Conservation (phyloP, 352 stramenopile genomes). For the Elongisporangium anandrum region DNA sequence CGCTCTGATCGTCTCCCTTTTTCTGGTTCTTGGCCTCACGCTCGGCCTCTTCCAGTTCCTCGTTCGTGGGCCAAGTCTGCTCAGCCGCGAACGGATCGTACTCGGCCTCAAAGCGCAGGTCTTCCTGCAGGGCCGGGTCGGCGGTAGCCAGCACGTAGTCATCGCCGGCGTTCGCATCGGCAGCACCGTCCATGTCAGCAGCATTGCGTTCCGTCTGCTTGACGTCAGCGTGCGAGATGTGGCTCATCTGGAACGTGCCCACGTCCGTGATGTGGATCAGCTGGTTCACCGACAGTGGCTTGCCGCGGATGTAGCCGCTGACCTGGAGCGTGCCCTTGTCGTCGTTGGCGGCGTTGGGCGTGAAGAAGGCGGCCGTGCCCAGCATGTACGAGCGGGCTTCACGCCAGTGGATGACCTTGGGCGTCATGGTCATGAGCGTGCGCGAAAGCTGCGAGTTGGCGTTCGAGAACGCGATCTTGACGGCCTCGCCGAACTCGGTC, state of each 20-base stretch:
- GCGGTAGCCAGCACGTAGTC: conserved; percentile 59
- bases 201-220: conserved; percentile 31
- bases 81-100: conserved; percentile 95
- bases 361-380: conserved; percentile 56
- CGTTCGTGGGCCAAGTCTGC: conserved; percentile 96
- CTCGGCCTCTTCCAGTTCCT: conserved; percentile 91
- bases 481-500: conserved; percentile 82
- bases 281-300: conserved; percentile 93
- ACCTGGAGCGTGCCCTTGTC: conserved; percentile 76
- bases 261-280: conserved; percentile 96
- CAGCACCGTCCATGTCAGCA: conserved; percentile 26
- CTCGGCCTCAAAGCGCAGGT: conserved; percentile 84
- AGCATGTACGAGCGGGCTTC: conserved; percentile 87
- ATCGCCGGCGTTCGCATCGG: conserved; percentile 15
- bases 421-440: conserved; percentile 74
- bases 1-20: conserved; percentile 29
- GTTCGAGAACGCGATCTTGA: conserved; percentile 78
- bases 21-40: conserved; percentile 58
- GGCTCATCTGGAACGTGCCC: conserved; percentile 90
- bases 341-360: conserved; percentile 50
- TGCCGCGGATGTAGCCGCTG: conserved; percentile 94
- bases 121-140: conserved; percentile 60
- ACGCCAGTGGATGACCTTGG: conserved; percentile 86
- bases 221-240: conserved; percentile 50
- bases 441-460: conserved; percentile 78